Conservation (phyloP, 495 filamentous ascomycete species). For the Penicillium coffeae region DNA sequence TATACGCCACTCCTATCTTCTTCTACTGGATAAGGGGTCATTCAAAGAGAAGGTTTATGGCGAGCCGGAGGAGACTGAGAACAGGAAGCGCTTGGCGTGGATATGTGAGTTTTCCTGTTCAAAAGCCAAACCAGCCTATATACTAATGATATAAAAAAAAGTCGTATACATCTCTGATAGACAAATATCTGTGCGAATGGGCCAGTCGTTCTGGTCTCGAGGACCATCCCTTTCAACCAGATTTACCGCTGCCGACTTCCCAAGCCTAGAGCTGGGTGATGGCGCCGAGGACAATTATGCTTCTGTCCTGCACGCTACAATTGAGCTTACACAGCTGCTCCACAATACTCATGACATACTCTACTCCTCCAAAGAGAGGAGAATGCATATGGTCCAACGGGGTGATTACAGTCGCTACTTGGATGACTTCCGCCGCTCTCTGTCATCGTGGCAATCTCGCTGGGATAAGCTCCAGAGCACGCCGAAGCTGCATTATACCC, state of each 20-base stretch:
- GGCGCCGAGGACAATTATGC: slow-evolving; percentile 4
- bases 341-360: slow-evolving; percentile 11
- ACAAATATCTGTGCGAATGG: slow-evolving; percentile 16
- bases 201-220: slow-evolving; percentile 15
- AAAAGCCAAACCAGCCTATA: not conserved
- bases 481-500: too few species aligned
- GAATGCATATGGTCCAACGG: slow-evolving; percentile 3
- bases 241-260: slow-evolving; percentile 11
- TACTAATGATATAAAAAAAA: too few species aligned
- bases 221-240: slow-evolving; percentile 7
- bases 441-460: slow-evolving; percentile 4
- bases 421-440: slow-evolving; percentile 6
- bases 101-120: slow-evolving; percentile 1
- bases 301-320: slow-evolving; percentile 6
- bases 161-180: slow-evolving; percentile 12
- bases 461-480: slow-evolving; percentile 4
- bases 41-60: slow-evolving; percentile 2
- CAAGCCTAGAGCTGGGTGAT: slow-evolving; percentile 3
- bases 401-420: slow-evolving; percentile 13
- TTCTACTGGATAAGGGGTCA: slow-evolving; percentile 8
- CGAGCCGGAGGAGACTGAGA: not conserved
- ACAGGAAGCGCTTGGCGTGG: slow-evolving; percentile 10
- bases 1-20: slow-evolving; percentile 6
- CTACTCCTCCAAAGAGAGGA: slow-evolving; percentile 9
- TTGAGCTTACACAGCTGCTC: slow-evolving; percentile 10